Percentiles rank a stretch among this genome's conserved stretches.
phyloP scores from a whole-genome alignment of 164 flowering plant genomes.

The Piper betle region DNA sequence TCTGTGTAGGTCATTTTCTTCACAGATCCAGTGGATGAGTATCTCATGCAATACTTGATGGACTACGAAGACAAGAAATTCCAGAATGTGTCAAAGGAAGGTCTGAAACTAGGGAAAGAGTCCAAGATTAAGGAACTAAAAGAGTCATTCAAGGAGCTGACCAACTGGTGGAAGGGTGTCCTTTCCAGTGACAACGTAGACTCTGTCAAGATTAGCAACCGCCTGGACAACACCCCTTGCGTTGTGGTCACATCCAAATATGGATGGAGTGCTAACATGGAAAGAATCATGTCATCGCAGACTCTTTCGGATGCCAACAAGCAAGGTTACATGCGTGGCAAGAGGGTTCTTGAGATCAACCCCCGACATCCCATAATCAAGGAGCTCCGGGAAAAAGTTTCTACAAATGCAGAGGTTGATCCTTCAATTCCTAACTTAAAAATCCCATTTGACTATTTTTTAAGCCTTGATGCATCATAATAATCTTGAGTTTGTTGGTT shows the following conservation, averaged over 20 bases:
- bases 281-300: slow-evolving; percentile 92
- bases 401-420: slow-evolving; percentile 65
- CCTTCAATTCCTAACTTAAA: background rate
- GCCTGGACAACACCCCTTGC: slow-evolving; percentile 80
- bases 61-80: slow-evolving; percentile 92
- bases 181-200: slow-evolving; percentile 81
- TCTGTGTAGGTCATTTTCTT: slow-evolving; percentile 79
- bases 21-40: slow-evolving; percentile 97
- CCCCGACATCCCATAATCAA: slow-evolving; percentile 92
- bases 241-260: slow-evolving; percentile 93
- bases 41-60: slow-evolving; percentile 93
- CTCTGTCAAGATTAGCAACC: slow-evolving; percentile 82
- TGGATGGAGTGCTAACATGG: slow-evolving; percentile 99
- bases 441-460: background rate
- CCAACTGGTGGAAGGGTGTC: slow-evolving; percentile 88
- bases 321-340: slow-evolving; percentile 95
- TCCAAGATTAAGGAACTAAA: slow-evolving; percentile 76
- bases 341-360: slow-evolving; percentile 92
- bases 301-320: slow-evolving; percentile 88
- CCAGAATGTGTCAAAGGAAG: slow-evolving; percentile 96
- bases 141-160: slow-evolving; percentile 88
- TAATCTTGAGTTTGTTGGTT: background rate
- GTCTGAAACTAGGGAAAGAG: slow-evolving; percentile 80
- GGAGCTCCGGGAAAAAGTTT: slow-evolving; percentile 79
- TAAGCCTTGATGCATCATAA: background rate